A percentile compares a stretch with the other conserved stretches of the same genome.
These are phyloP conservation scores for Pseudogymnoascus verrucosus DNA, from an alignment of 2,329 filamentous ascomycete species.

Conservation along the genomic window DNA sequence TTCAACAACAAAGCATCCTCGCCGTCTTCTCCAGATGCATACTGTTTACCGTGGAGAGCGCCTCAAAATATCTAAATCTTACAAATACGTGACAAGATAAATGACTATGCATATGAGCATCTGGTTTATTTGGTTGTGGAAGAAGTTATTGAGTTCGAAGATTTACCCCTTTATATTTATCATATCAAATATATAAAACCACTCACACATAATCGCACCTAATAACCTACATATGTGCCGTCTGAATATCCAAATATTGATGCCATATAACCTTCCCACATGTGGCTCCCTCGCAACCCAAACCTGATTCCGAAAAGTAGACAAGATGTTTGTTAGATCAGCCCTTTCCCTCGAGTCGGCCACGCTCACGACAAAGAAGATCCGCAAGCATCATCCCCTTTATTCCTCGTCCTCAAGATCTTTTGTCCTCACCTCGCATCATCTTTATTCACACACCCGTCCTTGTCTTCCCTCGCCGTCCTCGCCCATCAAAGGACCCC, in stretches of 20 bases:
- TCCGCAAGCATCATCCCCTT: constrained; percentile 1
- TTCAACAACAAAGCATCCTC: neutral
- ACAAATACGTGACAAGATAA: neutral
- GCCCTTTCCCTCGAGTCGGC: neutral
- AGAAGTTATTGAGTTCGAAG: neutral
- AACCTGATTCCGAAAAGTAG: neutral
- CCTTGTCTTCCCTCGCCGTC: neutral
- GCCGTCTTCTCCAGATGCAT: neutral
- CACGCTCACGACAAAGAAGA: neutral
- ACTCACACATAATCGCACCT: no score
- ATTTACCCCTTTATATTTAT: neutral
- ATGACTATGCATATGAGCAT: neutral
- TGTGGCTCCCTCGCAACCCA: neutral
- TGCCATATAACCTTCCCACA: neutral
- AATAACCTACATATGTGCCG: no score
- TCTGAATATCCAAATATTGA: neutral
- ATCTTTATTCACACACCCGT: neutral
- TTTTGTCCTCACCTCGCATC: neutral
- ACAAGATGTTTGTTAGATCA: neutral
- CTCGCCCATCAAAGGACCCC: neutral
- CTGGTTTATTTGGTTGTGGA: neutral
- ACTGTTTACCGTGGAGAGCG: neutral
- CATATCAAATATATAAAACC: neutral
- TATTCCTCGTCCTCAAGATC: neutral
- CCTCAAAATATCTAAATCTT: neutral